Conservation (phyloP, 1,284 basidiomycete species). For the Papiliotrema nemorosa region DNA sequence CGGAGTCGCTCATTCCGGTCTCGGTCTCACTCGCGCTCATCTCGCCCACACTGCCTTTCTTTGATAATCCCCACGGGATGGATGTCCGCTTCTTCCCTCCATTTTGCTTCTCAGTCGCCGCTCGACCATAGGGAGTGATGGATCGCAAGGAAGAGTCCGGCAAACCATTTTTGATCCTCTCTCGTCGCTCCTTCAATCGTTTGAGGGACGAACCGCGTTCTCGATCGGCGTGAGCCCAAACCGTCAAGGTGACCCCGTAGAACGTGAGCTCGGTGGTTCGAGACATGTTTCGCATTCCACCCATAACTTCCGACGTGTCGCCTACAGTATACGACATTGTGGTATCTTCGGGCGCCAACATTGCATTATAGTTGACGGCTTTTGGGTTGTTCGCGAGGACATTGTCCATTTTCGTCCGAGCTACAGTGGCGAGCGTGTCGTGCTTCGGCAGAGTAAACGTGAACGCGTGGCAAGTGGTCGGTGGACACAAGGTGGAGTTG, state of each 20-base stretch:
- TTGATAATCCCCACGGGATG: slow-evolving; percentile 8
- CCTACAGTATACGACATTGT: neutral
- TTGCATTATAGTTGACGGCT: neutral
- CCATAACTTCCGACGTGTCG: slow-evolving; percentile 30
- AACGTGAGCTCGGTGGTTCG: slow-evolving; percentile 58
- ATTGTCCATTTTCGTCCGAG: slow-evolving; percentile 18
- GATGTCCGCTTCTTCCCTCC: neutral
- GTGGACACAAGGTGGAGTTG: slow-evolving; percentile 82
- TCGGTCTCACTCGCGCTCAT: slow-evolving; percentile 19
- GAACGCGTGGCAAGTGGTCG: slow-evolving; percentile 88
- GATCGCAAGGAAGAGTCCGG: slow-evolving; percentile 8
- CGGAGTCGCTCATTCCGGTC: slow-evolving; percentile 58
- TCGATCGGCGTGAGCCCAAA: slow-evolving; percentile 89
- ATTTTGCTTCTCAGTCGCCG: neutral
- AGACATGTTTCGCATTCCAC: slow-evolving; percentile 39
- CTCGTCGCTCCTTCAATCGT: slow-evolving; percentile 26
- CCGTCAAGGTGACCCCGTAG: slow-evolving; percentile 83
- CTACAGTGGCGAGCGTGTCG: slow-evolving; percentile 30
- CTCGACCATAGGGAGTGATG: neutral
- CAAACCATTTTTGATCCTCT: slow-evolving; percentile 9
- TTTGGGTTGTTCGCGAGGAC: neutral
- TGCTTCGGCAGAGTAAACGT: slow-evolving; percentile 59
- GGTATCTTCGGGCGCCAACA: neutral
- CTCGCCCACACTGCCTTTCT: slow-evolving; percentile 2
- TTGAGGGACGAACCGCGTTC: slow-evolving; percentile 59